phyloP scores from a whole-genome alignment of 1,139 yeast genomes.

The Candida sanyaensis region DNA sequence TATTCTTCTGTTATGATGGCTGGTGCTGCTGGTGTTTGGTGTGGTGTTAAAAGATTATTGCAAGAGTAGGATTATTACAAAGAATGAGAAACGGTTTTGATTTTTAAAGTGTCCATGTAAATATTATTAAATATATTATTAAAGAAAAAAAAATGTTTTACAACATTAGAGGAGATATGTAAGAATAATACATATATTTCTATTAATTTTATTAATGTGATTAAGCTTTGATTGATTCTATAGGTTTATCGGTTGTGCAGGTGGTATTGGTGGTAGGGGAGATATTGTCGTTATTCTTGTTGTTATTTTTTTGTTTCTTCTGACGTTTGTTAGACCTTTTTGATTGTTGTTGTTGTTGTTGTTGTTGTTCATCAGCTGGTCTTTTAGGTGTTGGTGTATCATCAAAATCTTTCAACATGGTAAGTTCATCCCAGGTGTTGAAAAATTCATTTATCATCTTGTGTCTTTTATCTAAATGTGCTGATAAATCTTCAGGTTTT shows the following conservation, averaged over 20 bases:
- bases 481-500: conserved; percentile 21
- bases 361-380: conserved; percentile 2
- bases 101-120: background rate
- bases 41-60: conserved; percentile 67
- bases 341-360: conserved; percentile 5
- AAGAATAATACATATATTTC: conserved; percentile 1
- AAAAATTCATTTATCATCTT: conserved; percentile 9
- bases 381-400: conserved; percentile 11
- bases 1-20: conserved; percentile 86
- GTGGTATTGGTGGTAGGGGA: background rate
- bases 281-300: background rate
- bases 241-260: background rate
- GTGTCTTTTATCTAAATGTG: conserved; percentile 11
- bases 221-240: conserved; percentile 1
- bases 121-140: background rate
- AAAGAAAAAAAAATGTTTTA: background rate
- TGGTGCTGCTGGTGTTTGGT: conserved; percentile 91
- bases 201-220: background rate
- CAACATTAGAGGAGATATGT: background rate
- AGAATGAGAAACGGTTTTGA: background rate
- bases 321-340: conserved; percentile 2
- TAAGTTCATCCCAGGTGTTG: conserved; percentile 11
- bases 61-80: conserved; percentile 17
- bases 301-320: conserved; percentile 1
- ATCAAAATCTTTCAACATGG: conserved; percentile 13